Evolutionary conservation across 768 basidiomycete species (phyloP), one percentile per base, ranked within the genome.

Genomic region (Naganishia vishniacii): DNA sequence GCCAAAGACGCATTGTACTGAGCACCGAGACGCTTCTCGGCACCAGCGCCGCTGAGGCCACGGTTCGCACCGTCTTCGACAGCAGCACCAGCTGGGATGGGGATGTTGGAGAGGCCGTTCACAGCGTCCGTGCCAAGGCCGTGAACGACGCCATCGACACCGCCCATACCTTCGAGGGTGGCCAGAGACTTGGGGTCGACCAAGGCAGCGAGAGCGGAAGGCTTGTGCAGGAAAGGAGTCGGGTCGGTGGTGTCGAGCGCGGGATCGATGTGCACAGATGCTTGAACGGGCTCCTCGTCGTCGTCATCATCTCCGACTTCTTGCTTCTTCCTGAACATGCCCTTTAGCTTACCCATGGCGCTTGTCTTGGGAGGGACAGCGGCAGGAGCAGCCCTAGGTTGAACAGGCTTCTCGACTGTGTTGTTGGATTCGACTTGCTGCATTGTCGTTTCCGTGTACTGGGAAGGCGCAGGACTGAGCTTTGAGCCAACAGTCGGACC

Each of bases 111-210:
- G 26, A 83, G 70, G 28, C 81, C 81, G 26, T 68, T 71, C 40
- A 69, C 72, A 29, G 72, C 66, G 61, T 88, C 78, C 0, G 89
- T 86, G 13, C 89, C 89, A 8, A 98, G 83, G 5, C 89, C 87
- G 1, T 79, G 77, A 13, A 94, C 77, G 13, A 98, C 73, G 8
- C 82, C 84, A 0, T 80, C 69, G 8, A 82, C 79, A 44, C 95
- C 95, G 20, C 91, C 92, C 37, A 94, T 80, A 12, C 76, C 77
- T 18, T 80, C 80, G 32, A 99, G 82, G 15, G 81, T 74, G 2
- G 86, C 82, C 12, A 92, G 67, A 67, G 81, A 86, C 78, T 95
- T 97, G 9, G 92, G 91, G 73, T 98, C 93, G 40, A 98, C 84
- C 59, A 95, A 83, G 65, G 84, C 83, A 0, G 93, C 93, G 16